Evolutionary conservation across 1,284 basidiomycete species (phyloP), one percentile per base, ranked within the genome.

Genomic region (Earliella scabrosa): DNA sequence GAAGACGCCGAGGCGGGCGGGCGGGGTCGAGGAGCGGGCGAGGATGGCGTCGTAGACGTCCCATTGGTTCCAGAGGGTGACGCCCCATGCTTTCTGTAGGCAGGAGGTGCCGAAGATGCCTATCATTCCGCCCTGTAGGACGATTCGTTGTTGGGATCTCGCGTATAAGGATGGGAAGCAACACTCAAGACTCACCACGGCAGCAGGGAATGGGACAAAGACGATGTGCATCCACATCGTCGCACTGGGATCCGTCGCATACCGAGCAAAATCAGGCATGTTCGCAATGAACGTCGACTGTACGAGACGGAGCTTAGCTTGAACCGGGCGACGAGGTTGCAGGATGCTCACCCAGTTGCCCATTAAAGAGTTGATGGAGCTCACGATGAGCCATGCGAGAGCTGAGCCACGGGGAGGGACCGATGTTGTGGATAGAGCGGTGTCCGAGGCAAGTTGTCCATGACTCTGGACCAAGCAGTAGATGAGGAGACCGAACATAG

Each of bases 301-400:
- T 9, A 16, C 8, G 14, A 34, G 21, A 27, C 2, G 36, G 14
- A 20, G 31, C 34, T 3, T 31, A 13, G 0, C 1, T 13, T 14
- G 49, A 31, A 20, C 14, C 9, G n/a, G 4, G 8, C 7, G 1
- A 1, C 1, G 16, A 45, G 20, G 11, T 18, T 11, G 13, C 21
- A 3, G 24, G 4, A 38, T 10, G 13, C 66, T 20, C 23, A 67
- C 70, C 56, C 73, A 76, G 43, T 75, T 73, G 1, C 73, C 73
- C 51, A 75, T 71, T 16, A 73, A 73, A 8, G 74, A 72, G 53
- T 75, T 76, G 59, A 79, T 64, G 0, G 75, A 71, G 23, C 67
- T 63, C n/a, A 81, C 65, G 65, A 73, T 74, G n/a, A 77, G 75
- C 77, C 77, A 80, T 5, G 66, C 71, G 26, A 69, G 59, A 0